A percentile compares a stretch with the other conserved stretches of the same genome.
Evolutionary conservation across 2,329 filamentous ascomycete genomes (phyloP).

Genomic region (Botrytis porri): DNA sequence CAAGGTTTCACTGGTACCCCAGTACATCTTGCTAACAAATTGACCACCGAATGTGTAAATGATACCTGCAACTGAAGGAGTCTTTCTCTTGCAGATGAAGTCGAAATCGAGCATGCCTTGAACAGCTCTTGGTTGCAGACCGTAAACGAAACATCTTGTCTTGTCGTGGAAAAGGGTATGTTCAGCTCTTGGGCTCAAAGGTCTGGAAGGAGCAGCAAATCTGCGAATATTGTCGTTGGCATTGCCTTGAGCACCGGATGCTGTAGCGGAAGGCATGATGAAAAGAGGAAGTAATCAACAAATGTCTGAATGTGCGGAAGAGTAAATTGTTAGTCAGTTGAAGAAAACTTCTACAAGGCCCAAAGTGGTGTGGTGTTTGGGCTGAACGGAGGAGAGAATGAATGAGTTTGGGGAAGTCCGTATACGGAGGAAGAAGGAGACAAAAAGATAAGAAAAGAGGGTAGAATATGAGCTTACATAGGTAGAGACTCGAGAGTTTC

Average conservation of each 20-base stretch:
- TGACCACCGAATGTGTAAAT: constrained; percentile 99
- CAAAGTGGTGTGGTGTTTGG: not conserved
- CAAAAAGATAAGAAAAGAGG: not conserved
- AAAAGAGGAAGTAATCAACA: constrained; percentile 10
- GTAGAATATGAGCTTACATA: not conserved
- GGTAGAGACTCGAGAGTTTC: not conserved
- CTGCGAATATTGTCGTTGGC: constrained; percentile 96
- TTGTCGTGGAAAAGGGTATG: constrained; percentile 98
- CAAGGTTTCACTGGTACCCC: constrained; percentile 98
- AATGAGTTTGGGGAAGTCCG: constrained; percentile 18
- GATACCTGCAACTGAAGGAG: constrained; percentile 95
- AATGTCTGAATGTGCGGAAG: constrained; percentile 19
- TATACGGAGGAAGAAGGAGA: constrained; percentile 7
- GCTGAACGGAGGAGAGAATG: not conserved
- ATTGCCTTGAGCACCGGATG: constrained; percentile 55
- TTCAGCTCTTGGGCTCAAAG: constrained; percentile 80
- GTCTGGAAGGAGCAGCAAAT: constrained; percentile 88
- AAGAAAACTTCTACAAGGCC: constrained; percentile 14
- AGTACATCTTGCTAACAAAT: constrained; percentile 99
- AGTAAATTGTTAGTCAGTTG: constrained; percentile 26
- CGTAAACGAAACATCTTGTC: constrained; percentile 99
- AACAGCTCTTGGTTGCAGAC: constrained; percentile 90
- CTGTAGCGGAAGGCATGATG: constrained; percentile 25
- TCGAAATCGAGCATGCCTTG: constrained; percentile 98
- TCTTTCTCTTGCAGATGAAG: constrained; percentile 99